Conservation (phyloP, 805 yeast species). For the Starmerella lactis-condensi region DNA sequence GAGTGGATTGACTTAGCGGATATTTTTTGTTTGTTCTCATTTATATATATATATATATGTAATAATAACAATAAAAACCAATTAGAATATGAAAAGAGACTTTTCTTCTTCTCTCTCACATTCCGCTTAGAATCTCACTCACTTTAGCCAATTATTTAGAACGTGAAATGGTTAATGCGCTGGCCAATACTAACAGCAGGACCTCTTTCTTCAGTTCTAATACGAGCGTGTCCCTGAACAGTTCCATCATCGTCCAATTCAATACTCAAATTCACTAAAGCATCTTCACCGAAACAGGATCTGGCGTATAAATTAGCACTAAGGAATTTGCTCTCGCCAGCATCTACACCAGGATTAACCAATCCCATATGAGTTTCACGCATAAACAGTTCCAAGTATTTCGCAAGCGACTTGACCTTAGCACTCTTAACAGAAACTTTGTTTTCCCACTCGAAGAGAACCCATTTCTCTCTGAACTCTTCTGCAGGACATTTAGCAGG, state of each 20-base stretch:
- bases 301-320: conserved; percentile 87
- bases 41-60: background rate
- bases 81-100: no score
- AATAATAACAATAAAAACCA: no score
- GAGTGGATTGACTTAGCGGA: no score
- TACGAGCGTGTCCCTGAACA: conserved; percentile 83
- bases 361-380: conserved; percentile 84
- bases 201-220: conserved; percentile 95
- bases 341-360: conserved; percentile 76
- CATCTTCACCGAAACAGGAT: conserved; percentile 93
- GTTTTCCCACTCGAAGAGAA: conserved; percentile 98
- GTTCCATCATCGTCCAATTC: conserved; percentile 47
- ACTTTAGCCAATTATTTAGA: no score
- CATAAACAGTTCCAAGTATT: conserved; percentile 57
- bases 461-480: conserved; percentile 94
- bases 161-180: conserved; percentile 16
- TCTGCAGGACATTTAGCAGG: conserved; percentile 83
- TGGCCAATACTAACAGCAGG: conserved; percentile 89
- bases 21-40: background rate
- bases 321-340: conserved; percentile 39
- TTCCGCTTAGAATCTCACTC: no score
- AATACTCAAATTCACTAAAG: conserved; percentile 84
- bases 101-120: no score
- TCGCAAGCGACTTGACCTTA: conserved; percentile 43
- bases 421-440: conserved; percentile 52